phyloP scores from a whole-genome alignment of 1,284 basidiomycete genomes.

The Melampsora larici-populina region DNA sequence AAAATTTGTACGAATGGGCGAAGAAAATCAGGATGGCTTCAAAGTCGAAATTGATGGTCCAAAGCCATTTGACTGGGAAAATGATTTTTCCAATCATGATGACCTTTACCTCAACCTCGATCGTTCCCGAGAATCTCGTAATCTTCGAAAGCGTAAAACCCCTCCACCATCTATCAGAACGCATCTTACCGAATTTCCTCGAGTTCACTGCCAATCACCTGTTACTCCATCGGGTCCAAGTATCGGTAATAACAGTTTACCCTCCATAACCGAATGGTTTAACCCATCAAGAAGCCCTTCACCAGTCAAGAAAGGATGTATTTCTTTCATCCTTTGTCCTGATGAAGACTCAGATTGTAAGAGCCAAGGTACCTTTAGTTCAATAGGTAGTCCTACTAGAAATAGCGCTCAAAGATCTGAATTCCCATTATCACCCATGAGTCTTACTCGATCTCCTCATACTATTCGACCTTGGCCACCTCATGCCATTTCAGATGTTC shows the following conservation, averaged over 20 bases:
- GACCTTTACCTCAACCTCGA: slow-evolving; percentile 1
- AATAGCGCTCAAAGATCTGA: not conserved
- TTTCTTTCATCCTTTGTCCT: slow-evolving; percentile 39
- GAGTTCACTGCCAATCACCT: not conserved
- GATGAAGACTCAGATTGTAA: slow-evolving; percentile 29
- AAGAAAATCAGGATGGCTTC: not conserved
- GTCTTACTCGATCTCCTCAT: not conserved
- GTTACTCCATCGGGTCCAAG: slow-evolving; percentile 8
- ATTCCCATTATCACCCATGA: not conserved
- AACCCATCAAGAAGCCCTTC: slow-evolving; percentile 16
- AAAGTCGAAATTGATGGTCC: not conserved
- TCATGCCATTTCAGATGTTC: not conserved
- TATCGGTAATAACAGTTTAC: not conserved
- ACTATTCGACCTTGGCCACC: not conserved
- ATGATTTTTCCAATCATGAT: not conserved
- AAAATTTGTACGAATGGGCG: not conserved
- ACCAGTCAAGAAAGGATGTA: slow-evolving; percentile 34
- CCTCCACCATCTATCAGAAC: not conserved
- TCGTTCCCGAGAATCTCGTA: not conserved
- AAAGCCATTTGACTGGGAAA: not conserved
- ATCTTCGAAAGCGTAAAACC: slow-evolving; percentile 13
- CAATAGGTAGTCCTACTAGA: not conserved
- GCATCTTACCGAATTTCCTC: not conserved
- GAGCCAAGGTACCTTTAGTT: not conserved
- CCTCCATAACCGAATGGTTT: slow-evolving; percentile 38